Evolutionary conservation across 306 rosid genomes (phyloP).

Genomic region (Hippophae tibetana): DNA sequence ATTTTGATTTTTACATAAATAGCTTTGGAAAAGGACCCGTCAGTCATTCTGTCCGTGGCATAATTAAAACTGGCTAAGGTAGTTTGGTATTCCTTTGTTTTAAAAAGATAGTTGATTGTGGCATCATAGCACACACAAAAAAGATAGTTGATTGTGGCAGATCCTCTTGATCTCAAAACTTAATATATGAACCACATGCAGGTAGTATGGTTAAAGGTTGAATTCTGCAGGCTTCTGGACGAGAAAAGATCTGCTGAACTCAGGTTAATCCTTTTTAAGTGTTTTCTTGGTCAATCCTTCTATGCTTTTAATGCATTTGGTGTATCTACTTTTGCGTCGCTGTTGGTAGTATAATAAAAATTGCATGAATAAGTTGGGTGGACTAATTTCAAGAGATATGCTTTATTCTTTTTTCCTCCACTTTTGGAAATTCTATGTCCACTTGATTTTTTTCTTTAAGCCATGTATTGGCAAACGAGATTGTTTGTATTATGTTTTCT

Average conservation of each 20-base stretch:
- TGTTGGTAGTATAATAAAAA: background rate
- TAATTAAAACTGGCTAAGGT: background rate
- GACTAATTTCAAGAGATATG: too few relatives aligned
- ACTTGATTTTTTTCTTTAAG: too few relatives aligned
- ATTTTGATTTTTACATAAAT: background rate
- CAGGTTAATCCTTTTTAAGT: conserved; percentile 39
- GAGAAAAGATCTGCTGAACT: conserved; percentile 87
- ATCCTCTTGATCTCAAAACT: conserved; percentile 10
- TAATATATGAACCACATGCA: conserved; percentile 34
- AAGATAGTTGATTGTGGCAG: background rate
- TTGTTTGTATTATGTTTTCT: too few relatives aligned
- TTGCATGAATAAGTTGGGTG: too few relatives aligned
- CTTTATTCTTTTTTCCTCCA: too few relatives aligned
- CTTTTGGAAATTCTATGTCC: too few relatives aligned
- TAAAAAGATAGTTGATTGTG: conserved; percentile 1
- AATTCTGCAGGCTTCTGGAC: conserved; percentile 76
- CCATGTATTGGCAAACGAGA: too few relatives aligned
- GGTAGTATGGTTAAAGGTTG: conserved; percentile 86
- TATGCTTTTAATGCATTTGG: background rate
- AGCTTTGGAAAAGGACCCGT: background rate
- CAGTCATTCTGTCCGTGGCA: too few relatives aligned
- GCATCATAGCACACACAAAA: conserved; percentile 2
- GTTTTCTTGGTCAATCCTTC: background rate
- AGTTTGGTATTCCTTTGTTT: background rate
- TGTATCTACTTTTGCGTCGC: background rate